Base-by-base conservation (phyloP, 345 rosid species). In the Sonneratia caseolaris region DNA sequence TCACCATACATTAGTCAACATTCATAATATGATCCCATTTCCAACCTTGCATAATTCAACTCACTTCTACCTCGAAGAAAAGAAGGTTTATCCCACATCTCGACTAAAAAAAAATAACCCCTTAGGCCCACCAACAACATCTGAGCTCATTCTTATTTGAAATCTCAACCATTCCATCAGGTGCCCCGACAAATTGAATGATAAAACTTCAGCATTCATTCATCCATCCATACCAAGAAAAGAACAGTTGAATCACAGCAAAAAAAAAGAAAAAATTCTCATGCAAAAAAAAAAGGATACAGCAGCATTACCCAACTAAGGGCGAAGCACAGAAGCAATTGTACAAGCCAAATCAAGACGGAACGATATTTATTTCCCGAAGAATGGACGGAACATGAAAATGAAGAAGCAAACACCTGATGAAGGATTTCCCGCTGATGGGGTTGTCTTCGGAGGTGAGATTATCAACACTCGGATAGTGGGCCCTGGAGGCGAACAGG, bases 371-470 rank as follows among this genome's bases (percentile, higher is more conserved):
- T 19, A 5, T 53, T 68, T 56, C 24, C 38, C n/a, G 16, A 48
- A 47, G 21, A 42, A 72, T 48, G 57, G 59, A 48, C 45, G 62
- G 75, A 77, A 59, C 71, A 49, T 22, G 37, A n/a, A 37, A 38
- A 70, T 2, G 68, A n/a, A 57, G 37, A 22, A 57, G 62, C 35
- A 35, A 70, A 67, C 47, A 71, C 78, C 88, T 81, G 76, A 84
- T 81, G 64, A 82, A 82, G 64, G 88, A 82, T 75, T 74, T 81
- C 48, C 88, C 86, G 61, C 64, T 70, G 75, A 78, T 65, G 61
- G 81, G 73, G 36, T 72, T 79, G 43, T 79, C 83, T 14, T 79
- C 83, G 21, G 77, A 55, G 49, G 66, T 42, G 67, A 75, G 47
- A 21, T 40, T 71, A 21, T 75, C 11, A 11, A 70, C 75, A 55